Evolutionary conservation across 2,329 filamentous ascomycete species (phyloP).

Genomic region (Colletotrichum sansevieriae): DNA sequence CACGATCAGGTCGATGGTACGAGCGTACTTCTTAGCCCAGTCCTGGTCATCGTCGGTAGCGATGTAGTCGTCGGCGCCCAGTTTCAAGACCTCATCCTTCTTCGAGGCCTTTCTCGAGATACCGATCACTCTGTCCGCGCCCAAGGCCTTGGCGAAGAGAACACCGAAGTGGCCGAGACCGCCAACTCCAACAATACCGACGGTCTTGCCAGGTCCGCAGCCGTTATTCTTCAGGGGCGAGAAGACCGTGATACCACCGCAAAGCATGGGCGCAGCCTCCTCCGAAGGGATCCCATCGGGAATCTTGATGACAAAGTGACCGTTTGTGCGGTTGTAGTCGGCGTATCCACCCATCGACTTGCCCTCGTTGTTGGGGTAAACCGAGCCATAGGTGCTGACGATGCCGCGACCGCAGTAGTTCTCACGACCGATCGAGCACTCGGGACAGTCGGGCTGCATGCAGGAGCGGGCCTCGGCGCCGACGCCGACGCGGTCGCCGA

Average conservation of each 20-base stretch:
- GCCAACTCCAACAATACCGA: conserved; percentile 77
- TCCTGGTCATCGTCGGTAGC: conserved; percentile 61
- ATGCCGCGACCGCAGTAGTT: conserved; percentile 56
- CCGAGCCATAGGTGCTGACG: conserved; percentile 66
- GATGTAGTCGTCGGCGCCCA: conserved; percentile 67
- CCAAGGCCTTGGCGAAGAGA: conserved; percentile 76
- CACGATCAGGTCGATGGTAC: conserved; percentile 69
- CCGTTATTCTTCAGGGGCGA: conserved; percentile 72
- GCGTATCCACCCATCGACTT: conserved; percentile 71
- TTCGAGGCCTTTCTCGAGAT: conserved; percentile 69
- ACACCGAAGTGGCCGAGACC: conserved; percentile 78
- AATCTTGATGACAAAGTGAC: conserved; percentile 64
- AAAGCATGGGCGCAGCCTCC: conserved; percentile 73
- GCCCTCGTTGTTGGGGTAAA: conserved; percentile 63
- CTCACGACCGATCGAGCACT: conserved; percentile 57
- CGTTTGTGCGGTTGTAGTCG: conserved; percentile 51
- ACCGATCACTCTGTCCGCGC: conserved; percentile 70
- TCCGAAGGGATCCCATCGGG: conserved; percentile 56
- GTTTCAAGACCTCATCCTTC: conserved; percentile 65
- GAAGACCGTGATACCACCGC: conserved; percentile 78
- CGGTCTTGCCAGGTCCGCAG: conserved; percentile 74
- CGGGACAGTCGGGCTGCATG: conserved; percentile 56
- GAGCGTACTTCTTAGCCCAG: conserved; percentile 66
- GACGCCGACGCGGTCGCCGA: conserved; percentile 74
- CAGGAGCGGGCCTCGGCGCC: conserved; percentile 72